These are phyloP conservation scores for Citrullus colocynthis DNA, from an alignment of 306 rosid genomes.

Conservation along the genomic window DNA sequence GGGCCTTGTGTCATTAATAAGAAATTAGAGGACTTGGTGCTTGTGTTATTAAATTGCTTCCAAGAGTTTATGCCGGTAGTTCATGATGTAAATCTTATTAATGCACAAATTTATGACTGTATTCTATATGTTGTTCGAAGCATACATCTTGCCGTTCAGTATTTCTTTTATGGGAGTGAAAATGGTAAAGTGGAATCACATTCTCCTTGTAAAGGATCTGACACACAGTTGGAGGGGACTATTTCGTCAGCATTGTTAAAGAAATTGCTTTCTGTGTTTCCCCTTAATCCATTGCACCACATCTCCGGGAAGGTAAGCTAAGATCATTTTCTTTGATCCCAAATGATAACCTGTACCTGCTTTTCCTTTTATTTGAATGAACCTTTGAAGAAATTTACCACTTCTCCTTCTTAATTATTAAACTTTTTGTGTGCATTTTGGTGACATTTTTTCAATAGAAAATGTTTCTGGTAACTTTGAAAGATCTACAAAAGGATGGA, in stretches of 20 bases:
- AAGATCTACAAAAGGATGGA: too few species aligned
- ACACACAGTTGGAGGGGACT: conserved; percentile 25
- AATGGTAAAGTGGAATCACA: conserved; percentile 23
- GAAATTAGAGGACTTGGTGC: conserved; percentile 52
- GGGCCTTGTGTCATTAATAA: conserved; percentile 37
- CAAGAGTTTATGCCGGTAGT: conserved; percentile 43
- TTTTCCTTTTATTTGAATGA: background rate
- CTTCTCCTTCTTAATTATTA: background rate
- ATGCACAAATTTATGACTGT: conserved; percentile 55
- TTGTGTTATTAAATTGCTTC: conserved; percentile 53
- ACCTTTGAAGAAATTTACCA: background rate
- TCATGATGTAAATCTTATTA: conserved; percentile 30
- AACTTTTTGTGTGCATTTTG: background rate
- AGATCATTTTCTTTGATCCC: background rate
- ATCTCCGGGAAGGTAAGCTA: conserved; percentile 45
- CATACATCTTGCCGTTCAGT: conserved; percentile 47
- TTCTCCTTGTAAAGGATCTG: conserved; percentile 24
- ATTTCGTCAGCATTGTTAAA: conserved; percentile 41
- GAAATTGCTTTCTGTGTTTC: conserved; percentile 51
- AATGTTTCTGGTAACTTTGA: too few species aligned
- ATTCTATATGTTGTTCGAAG: conserved; percentile 46
- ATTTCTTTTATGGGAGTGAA: conserved; percentile 30
- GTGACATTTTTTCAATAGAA: background rate
- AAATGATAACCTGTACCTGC: background rate
- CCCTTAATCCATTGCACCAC: conserved; percentile 36